Conservation (phyloP, 2,329 filamentous ascomycete species). For the Fusarium continuum region DNA sequence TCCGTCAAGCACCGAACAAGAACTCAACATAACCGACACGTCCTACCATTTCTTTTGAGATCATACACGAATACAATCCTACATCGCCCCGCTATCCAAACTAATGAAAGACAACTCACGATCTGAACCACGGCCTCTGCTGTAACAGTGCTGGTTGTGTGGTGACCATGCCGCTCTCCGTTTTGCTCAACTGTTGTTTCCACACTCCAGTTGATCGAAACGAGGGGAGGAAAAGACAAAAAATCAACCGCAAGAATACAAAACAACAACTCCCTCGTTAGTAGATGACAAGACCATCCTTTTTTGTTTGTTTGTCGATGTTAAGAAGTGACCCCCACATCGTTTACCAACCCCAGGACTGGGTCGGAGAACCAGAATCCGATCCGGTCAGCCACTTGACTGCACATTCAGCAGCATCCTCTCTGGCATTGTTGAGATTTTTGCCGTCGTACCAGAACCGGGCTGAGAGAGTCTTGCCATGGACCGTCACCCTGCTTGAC, state of each 20-base stretch:
- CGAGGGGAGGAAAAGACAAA: slow-evolving; percentile 8
- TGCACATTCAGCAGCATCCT: slow-evolving; percentile 90
- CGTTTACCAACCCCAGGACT: slow-evolving; percentile 39
- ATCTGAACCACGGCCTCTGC: background rate
- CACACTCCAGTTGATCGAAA: slow-evolving; percentile 38
- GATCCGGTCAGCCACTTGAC: slow-evolving; percentile 63
- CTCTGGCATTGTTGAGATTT: slow-evolving; percentile 85
- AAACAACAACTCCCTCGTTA: slow-evolving; percentile 14
- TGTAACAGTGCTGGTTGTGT: slow-evolving; percentile 7
- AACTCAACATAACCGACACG: slow-evolving; percentile 9
- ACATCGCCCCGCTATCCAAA: background rate
- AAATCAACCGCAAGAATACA: slow-evolving; percentile 6
- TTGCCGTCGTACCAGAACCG: slow-evolving; percentile 93
- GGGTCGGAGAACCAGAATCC: slow-evolving; percentile 39
- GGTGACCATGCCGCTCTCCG: slow-evolving; percentile 15
- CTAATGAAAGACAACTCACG: slow-evolving; percentile 16
- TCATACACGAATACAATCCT: slow-evolving; percentile 18
- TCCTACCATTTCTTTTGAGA: slow-evolving; percentile 14
- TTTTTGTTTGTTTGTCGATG: background rate
- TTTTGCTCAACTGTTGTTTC: slow-evolving; percentile 21
- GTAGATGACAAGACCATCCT: background rate
- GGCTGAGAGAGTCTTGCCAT: slow-evolving; percentile 71
- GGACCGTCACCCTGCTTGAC: slow-evolving; percentile 82
- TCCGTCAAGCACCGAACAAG: slow-evolving; percentile 8
- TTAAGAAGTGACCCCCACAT: slow-evolving; percentile 3